Conservation (phyloP, 2,329 filamentous ascomycete species). For the Colletotrichum karsti region DNA sequence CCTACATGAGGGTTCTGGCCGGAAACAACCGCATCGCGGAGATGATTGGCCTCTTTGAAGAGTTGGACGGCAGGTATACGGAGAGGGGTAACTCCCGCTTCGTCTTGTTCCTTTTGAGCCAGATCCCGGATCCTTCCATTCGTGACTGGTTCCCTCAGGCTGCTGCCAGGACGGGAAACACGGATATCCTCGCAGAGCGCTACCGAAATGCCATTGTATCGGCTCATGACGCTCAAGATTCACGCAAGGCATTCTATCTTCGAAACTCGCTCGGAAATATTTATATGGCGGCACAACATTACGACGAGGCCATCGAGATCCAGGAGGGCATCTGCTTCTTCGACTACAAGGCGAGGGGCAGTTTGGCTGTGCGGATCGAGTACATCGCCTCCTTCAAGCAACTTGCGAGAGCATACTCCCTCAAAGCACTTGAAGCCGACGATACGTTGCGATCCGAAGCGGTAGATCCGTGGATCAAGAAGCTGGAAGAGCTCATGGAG, state of each 20-base stretch:
- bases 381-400: conserved; percentile 50
- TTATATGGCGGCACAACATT: conserved; percentile 43
- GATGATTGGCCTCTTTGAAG: conserved; percentile 44
- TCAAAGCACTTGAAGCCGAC: conserved; percentile 25
- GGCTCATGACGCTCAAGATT: conserved; percentile 43
- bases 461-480: conserved; percentile 41
- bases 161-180: conserved; percentile 42
- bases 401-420: conserved; percentile 44
- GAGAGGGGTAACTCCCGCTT: conserved; percentile 37
- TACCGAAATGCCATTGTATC: conserved; percentile 41
- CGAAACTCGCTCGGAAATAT: conserved; percentile 45
- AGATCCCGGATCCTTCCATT: conserved; percentile 40
- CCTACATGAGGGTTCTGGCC: conserved; percentile 45
- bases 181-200: conserved; percentile 38
- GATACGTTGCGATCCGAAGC: conserved; percentile 31
- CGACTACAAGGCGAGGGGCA: conserved; percentile 49
- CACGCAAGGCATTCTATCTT: conserved; percentile 46
- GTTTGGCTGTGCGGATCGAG: conserved; percentile 46
- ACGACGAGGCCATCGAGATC: conserved; percentile 42
- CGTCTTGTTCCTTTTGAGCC: conserved; percentile 44
- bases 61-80: conserved; percentile 38
- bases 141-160: conserved; percentile 51
- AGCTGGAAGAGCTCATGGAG: conserved; percentile 43
- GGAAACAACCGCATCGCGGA: conserved; percentile 45
- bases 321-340: conserved; percentile 46